Conservation (phyloP, 1,284 basidiomycete genomes). For the Porodaedalea pini region DNA sequence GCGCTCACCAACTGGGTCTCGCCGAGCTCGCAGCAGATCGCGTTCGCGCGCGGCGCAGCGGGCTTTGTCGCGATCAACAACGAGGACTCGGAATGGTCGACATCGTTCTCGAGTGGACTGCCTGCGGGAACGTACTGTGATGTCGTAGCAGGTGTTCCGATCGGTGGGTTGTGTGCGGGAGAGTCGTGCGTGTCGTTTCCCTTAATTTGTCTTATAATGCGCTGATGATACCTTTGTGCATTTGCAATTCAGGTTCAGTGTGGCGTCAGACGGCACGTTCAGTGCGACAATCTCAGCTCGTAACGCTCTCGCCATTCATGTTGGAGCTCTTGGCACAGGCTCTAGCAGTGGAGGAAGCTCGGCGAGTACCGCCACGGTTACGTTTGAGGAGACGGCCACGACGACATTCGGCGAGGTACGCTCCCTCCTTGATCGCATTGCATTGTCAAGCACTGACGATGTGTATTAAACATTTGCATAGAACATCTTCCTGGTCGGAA, state of each 20-base stretch:
- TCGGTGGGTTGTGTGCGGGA: conserved; percentile 45
- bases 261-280: conserved; percentile 48
- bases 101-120: conserved; percentile 53
- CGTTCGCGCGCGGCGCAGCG: conserved; percentile 53
- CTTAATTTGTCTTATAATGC: no score
- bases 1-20: conserved; percentile 54
- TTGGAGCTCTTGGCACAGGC: conserved; percentile 34
- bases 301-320: conserved; percentile 58
- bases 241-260: conserved; percentile 39
- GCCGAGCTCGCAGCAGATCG: conserved; percentile 53
- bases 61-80: conserved; percentile 57
- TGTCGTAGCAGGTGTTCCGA: conserved; percentile 46
- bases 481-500: conserved; percentile 60
- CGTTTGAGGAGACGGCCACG: conserved; percentile 50
- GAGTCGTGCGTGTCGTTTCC: conserved; percentile 38
- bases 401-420: conserved; percentile 55
- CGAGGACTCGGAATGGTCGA: conserved; percentile 48
- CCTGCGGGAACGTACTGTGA: conserved; percentile 61
- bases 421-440: neutral
- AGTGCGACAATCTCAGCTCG: conserved; percentile 49
- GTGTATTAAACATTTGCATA: no score
- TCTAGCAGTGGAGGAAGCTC: conserved; percentile 15
- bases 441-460: no score
- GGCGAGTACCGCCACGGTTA: conserved; percentile 36
- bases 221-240: no score